phyloP scores from a whole-genome alignment of 345 rosid species.

The Lumnitzera racemosa region DNA sequence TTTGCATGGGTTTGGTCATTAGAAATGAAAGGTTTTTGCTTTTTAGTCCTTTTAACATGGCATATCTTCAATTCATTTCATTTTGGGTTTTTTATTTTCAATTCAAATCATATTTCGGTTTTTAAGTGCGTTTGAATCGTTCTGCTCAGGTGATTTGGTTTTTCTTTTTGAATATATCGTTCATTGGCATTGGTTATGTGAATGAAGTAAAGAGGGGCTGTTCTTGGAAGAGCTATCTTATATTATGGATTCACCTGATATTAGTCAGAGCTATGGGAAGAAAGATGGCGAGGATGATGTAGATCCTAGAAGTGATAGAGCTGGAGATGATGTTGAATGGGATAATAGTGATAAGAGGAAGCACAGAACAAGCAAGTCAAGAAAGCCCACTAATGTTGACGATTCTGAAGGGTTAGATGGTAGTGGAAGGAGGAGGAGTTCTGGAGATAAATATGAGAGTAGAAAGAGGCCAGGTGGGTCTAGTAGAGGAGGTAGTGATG shows the following conservation, averaged over 20 bases:
- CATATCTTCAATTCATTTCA: too few species aligned
- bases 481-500: constrained; percentile 45
- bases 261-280: constrained; percentile 30
- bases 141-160: too few species aligned
- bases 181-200: neutral
- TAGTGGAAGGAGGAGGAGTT: constrained; percentile 46
- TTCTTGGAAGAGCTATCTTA: neutral
- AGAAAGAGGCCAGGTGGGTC: constrained; percentile 59
- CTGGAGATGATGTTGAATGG: constrained; percentile 51
- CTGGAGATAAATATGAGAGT: constrained; percentile 49
- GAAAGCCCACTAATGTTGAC: constrained; percentile 45
- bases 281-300: constrained; percentile 36
- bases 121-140: too few species aligned
- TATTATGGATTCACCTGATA: constrained; percentile 63
- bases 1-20: too few species aligned
- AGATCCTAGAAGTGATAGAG: constrained; percentile 36
- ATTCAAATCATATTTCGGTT: too few species aligned
- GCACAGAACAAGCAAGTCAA: constrained; percentile 56
- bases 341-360: constrained; percentile 53
- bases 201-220: neutral
- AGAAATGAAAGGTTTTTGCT: too few species aligned
- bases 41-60: too few species aligned
- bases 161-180: neutral
- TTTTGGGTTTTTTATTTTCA: too few species aligned
- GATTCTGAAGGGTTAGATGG: constrained; percentile 47